Percentiles rank a stretch among this genome's conserved stretches.
Conservation (phyloP, 2,329 filamentous ascomycete species). For the Epicoccum sorghinum region DNA sequence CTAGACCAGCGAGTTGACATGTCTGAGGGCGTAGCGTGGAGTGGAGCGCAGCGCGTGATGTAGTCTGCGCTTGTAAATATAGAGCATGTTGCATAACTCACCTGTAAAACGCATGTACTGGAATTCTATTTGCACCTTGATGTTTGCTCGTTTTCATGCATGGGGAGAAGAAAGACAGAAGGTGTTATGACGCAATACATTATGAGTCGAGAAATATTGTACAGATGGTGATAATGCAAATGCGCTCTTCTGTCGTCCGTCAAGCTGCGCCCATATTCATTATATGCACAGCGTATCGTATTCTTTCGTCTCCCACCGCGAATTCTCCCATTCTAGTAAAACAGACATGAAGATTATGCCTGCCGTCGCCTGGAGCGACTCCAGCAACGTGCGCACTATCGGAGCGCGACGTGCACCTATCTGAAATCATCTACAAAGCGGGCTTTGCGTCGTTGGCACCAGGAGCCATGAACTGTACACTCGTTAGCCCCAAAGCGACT, state of each 20-base stretch:
- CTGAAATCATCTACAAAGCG: conserved; percentile 36
- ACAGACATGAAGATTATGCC: conserved; percentile 28
- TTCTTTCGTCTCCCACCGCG: conserved; percentile 8
- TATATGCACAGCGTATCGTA: conserved; percentile 23
- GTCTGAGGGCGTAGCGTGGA: not conserved
- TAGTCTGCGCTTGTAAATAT: conserved; percentile 40
- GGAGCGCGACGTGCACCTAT: not conserved
- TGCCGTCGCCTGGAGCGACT: not conserved
- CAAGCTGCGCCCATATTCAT: conserved; percentile 15
- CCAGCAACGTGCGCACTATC: not conserved
- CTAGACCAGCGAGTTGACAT: conserved; percentile 12
- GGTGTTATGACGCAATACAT: conserved; percentile 27
- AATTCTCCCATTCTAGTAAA: conserved; percentile 23
- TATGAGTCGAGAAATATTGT: conserved; percentile 40
- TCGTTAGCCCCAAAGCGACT: conserved; percentile 15
- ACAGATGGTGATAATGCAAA: conserved; percentile 27
- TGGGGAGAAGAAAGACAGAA: not conserved
- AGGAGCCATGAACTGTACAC: conserved; percentile 42
- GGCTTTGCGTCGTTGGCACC: conserved; percentile 41
- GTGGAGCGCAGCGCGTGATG: conserved; percentile 14
- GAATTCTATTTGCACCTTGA: not conserved
- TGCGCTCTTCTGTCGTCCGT: conserved; percentile 4
- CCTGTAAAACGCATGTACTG: conserved; percentile 16
- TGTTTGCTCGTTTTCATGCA: not conserved
- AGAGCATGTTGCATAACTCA: conserved; percentile 31